These are phyloP conservation scores for Hymenoscyphus fructigenus DNA, from an alignment of 2,329 filamentous ascomycete genomes.

Conservation along the genomic window DNA sequence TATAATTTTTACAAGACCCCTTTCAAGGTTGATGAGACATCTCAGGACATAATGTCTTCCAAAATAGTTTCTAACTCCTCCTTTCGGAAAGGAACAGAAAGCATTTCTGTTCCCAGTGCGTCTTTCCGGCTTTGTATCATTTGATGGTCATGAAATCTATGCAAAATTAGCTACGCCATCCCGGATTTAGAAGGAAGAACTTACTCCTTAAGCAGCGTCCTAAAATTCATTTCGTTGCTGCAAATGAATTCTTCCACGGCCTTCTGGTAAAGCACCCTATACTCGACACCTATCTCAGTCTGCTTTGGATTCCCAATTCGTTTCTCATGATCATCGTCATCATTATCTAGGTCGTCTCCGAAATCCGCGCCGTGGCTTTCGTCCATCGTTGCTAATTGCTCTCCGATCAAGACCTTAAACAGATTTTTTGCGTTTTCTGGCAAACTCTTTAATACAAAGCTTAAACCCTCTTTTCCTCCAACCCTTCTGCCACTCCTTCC, in stretches of 20 bases:
- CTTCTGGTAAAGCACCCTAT: conserved; percentile 89
- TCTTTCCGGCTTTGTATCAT: conserved; percentile 93
- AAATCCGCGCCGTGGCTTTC: conserved; percentile 50
- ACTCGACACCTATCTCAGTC: conserved; percentile 70
- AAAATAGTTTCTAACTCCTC: conserved; percentile 88
- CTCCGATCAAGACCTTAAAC: conserved; percentile 80
- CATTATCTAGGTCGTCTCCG: conserved; percentile 48
- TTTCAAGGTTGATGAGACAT: not conserved
- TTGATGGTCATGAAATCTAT: conserved; percentile 90
- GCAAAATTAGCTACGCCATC: conserved; percentile 31
- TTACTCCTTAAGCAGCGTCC: conserved; percentile 88
- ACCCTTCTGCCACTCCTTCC: conserved; percentile 76
- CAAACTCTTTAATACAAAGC: conserved; percentile 84
- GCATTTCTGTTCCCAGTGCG: conserved; percentile 75
- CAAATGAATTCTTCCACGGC: conserved; percentile 96
- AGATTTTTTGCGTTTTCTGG: conserved; percentile 89
- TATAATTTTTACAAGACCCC: not conserved
- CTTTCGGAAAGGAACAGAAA: conserved; percentile 81
- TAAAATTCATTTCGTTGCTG: conserved; percentile 92
- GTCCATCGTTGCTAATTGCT: conserved; percentile 72
- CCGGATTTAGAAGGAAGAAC: conserved; percentile 35
- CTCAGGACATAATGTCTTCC: conserved; percentile 61
- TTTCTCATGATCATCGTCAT: conserved; percentile 40
- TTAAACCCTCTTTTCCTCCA: conserved; percentile 87
- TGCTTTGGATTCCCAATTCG: conserved; percentile 25